These are phyloP conservation scores for Ananas comosus DNA, from an alignment of 176 grass and related monocot species.

Conservation along the genomic window DNA sequence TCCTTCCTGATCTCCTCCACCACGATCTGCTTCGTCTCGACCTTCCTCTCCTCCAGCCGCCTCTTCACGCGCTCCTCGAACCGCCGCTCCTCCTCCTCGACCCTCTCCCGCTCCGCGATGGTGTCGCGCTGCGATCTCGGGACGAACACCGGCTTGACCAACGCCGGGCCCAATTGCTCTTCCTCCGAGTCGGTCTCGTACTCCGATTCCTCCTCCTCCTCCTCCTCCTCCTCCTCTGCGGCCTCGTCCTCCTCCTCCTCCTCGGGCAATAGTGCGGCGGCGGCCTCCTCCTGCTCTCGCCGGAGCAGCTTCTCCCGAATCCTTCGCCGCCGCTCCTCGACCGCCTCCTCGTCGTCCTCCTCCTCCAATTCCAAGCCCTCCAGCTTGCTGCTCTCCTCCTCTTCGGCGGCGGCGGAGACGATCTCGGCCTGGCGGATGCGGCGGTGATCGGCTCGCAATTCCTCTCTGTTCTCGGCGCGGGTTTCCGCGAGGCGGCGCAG, in stretches of 20 bases:
- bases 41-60: slow-evolving; percentile 67
- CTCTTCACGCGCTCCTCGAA: slow-evolving; percentile 81
- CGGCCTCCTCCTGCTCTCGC: slow-evolving; percentile 63
- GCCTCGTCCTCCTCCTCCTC: slow-evolving; percentile 91
- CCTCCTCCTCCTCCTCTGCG: slow-evolving; percentile 32
- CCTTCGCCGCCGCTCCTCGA: slow-evolving; percentile 69
- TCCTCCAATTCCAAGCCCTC: slow-evolving; percentile 52
- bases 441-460: slow-evolving; percentile 72
- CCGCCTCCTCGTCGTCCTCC: slow-evolving; percentile 84
- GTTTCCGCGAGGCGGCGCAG: slow-evolving; percentile 61
- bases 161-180: slow-evolving; percentile 64
- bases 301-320: slow-evolving; percentile 56
- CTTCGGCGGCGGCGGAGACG: slow-evolving; percentile 41
- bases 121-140: slow-evolving; percentile 87
- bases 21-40: slow-evolving; percentile 65
- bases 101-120: slow-evolving; percentile 70
- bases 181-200: slow-evolving; percentile 94
- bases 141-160: slow-evolving; percentile 92
- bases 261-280: slow-evolving; percentile 48
- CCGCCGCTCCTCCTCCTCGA: slow-evolving; percentile 81
- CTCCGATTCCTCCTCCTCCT: slow-evolving; percentile 76
- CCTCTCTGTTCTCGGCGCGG: slow-evolving; percentile 62
- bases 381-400: slow-evolving; percentile 49
- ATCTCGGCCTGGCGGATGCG: slow-evolving; percentile 83
- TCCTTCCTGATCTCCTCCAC: slow-evolving; percentile 89